phyloP scores from a whole-genome alignment of 2,329 filamentous ascomycete species.

The Arthrobotrys megalospora region DNA sequence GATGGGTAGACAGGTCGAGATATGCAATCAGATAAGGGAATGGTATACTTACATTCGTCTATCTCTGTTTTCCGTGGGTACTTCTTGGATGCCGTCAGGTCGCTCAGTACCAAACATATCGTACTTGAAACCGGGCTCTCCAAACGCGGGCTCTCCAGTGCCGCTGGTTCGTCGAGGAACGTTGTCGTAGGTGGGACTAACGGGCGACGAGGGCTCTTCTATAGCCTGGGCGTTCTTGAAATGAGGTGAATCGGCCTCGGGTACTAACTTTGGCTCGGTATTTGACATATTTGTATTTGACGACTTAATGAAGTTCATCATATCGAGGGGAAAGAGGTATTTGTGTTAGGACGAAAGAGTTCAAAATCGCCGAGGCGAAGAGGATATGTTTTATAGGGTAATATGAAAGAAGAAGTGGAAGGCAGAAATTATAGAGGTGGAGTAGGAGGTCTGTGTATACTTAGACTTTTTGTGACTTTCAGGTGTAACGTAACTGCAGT shows the following conservation, averaged over 20 bases:
- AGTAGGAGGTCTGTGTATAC: slow-evolving; percentile 17
- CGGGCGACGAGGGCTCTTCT: slow-evolving; percentile 39
- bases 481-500: slow-evolving; percentile 25
- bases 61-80: slow-evolving; percentile 27
- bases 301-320: slow-evolving; percentile 42
- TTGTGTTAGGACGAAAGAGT: slow-evolving; percentile 25
- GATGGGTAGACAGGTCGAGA: not conserved
- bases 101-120: slow-evolving; percentile 51
- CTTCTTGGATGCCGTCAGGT: slow-evolving; percentile 44
- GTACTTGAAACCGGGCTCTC: slow-evolving; percentile 46
- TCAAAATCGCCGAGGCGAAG: not conserved
- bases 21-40: not conserved
- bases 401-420: not conserved
- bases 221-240: slow-evolving; percentile 57
- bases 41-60: slow-evolving; percentile 51
- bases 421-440: not conserved
- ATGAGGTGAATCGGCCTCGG: slow-evolving; percentile 42
- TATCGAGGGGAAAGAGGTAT: not conserved
- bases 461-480: slow-evolving; percentile 38
- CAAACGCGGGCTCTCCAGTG: slow-evolving; percentile 1
- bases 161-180: slow-evolving; percentile 29
- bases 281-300: slow-evolving; percentile 38
- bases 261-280: slow-evolving; percentile 40
- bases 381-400: not conserved
- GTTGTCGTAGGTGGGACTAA: slow-evolving; percentile 48